Conservation (phyloP, 2,329 filamentous ascomycete species). For the Exophiala mesophila region DNA sequence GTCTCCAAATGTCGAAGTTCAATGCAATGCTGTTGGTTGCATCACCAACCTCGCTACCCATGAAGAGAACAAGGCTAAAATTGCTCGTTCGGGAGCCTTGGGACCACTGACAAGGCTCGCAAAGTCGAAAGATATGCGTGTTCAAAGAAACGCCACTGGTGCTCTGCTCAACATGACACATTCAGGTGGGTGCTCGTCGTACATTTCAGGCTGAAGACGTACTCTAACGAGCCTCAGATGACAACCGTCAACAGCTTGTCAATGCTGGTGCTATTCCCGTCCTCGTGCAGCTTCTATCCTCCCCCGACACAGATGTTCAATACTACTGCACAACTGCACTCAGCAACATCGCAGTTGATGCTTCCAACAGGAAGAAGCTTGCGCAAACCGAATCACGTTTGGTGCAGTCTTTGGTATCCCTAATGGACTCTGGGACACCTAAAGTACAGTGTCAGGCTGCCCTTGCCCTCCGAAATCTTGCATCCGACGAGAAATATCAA, state of each 20-base stretch:
- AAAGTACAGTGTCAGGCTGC: conserved; percentile 98
- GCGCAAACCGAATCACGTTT: conserved; percentile 86
- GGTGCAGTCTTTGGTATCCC: conserved; percentile 85
- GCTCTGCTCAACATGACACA: conserved; percentile 98
- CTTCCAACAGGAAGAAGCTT: conserved; percentile 82
- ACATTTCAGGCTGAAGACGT: too few relatives aligned
- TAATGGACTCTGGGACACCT: conserved; percentile 95
- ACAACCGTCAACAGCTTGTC: conserved; percentile 95
- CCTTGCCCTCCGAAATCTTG: conserved; percentile 85
- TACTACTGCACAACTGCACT: conserved; percentile 99
- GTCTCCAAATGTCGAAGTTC: conserved; percentile 94
- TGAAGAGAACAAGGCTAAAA: conserved; percentile 98
- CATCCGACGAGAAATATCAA: conserved; percentile 98
- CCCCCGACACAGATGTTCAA: conserved; percentile 91
- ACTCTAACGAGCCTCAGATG: conserved; percentile 55
- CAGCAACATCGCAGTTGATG: conserved; percentile 96
- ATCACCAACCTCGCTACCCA: conserved; percentile 98
- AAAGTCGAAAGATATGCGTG: conserved; percentile 97
- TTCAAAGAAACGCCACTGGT: conserved; percentile 94
- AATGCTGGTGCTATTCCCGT: conserved; percentile 97
- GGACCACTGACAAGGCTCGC: conserved; percentile 85
- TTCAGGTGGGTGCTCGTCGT: conserved; percentile 62
- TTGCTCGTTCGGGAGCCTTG: conserved; percentile 88
- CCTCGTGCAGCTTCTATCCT: conserved; percentile 88
- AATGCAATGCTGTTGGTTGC: conserved; percentile 98